Evolutionary conservation across 2,329 filamentous ascomycete species (phyloP).

Genomic region (Talaromyces sp.): DNA sequence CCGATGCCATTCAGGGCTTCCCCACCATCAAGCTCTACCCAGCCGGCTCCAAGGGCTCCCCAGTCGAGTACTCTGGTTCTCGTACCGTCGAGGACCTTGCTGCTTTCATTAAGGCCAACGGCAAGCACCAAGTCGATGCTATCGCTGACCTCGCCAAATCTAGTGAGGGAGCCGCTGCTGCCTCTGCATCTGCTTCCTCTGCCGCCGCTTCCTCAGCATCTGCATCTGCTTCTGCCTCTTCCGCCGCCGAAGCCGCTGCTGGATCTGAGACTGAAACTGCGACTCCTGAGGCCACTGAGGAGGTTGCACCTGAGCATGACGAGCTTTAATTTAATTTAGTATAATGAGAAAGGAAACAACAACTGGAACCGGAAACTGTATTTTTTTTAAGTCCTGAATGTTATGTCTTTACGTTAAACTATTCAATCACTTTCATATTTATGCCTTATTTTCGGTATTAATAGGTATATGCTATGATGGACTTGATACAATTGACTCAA

Average conservation of each 20-base stretch:
- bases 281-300: slow-evolving; percentile 18
- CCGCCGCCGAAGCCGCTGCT: slow-evolving; percentile 17
- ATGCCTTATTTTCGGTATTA: not conserved
- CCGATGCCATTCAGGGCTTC: slow-evolving; percentile 95
- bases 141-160: slow-evolving; percentile 56
- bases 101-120: slow-evolving; percentile 90
- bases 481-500: not conserved
- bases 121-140: slow-evolving; percentile 77
- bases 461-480: not conserved
- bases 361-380: not conserved
- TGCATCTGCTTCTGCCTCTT: slow-evolving; percentile 21
- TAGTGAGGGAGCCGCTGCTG: slow-evolving; percentile 39
- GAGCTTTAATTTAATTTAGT: slow-evolving; percentile 37
- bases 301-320: slow-evolving; percentile 31
- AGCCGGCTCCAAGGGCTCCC: slow-evolving; percentile 79
- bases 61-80: slow-evolving; percentile 80
- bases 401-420: not conserved
- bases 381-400: slow-evolving; percentile 9
- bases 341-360: not conserved
- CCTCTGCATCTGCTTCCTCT: slow-evolving; percentile 21
- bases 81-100: slow-evolving; percentile 89
- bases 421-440: not conserved
- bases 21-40: slow-evolving; percentile 98
- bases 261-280: slow-evolving; percentile 27
- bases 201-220: slow-evolving; percentile 21